Evolutionary conservation across 306 rosid genomes (phyloP).

Genomic region (Begonia fuchsioides): DNA sequence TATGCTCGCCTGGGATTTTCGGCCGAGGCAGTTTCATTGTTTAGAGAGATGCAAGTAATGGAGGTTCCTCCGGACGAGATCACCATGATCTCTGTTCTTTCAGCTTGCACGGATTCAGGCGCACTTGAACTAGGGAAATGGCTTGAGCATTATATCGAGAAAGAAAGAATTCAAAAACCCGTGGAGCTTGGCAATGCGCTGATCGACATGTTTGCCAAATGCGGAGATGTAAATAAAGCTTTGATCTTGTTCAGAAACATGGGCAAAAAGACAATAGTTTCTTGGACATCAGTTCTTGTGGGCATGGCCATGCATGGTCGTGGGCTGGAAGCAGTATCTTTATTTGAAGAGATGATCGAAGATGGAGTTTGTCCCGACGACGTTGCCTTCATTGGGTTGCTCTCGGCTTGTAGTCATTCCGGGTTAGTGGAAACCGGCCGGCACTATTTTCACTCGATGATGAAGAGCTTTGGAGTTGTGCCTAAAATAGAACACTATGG

Average conservation of each 20-base stretch:
- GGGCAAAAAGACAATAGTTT: slow-evolving; percentile 49
- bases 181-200: slow-evolving; percentile 72
- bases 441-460: slow-evolving; percentile 45
- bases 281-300: slow-evolving; percentile 83
- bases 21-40: slow-evolving; percentile 40
- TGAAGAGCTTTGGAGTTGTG: slow-evolving; percentile 24
- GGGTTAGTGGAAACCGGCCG: slow-evolving; percentile 61
- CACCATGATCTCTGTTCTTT: slow-evolving; percentile 63
- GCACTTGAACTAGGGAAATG: slow-evolving; percentile 94
- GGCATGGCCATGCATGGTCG: slow-evolving; percentile 93
- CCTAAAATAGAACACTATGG: slow-evolving; percentile 86
- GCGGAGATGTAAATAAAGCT: slow-evolving; percentile 72
- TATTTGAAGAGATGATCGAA: slow-evolving; percentile 64
- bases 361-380: slow-evolving; percentile 53
- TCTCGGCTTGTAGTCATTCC: slow-evolving; percentile 84
- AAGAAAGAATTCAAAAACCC: slow-evolving; percentile 32
- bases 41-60: slow-evolving; percentile 66
- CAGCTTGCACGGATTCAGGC: slow-evolving; percentile 74
- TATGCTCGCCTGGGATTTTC: slow-evolving; percentile 48
- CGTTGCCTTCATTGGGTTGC: slow-evolving; percentile 70
- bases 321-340: slow-evolving; percentile 47
- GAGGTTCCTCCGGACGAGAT: slow-evolving; percentile 68
- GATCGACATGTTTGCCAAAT: slow-evolving; percentile 86
- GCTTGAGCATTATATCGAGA: slow-evolving; percentile 60
- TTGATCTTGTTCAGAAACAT: slow-evolving; percentile 39